A percentile compares a stretch with the other conserved stretches of the same genome.
Evolutionary conservation across 768 basidiomycete species (phyloP).

Genomic region (Clitopilus passeckerianus): DNA sequence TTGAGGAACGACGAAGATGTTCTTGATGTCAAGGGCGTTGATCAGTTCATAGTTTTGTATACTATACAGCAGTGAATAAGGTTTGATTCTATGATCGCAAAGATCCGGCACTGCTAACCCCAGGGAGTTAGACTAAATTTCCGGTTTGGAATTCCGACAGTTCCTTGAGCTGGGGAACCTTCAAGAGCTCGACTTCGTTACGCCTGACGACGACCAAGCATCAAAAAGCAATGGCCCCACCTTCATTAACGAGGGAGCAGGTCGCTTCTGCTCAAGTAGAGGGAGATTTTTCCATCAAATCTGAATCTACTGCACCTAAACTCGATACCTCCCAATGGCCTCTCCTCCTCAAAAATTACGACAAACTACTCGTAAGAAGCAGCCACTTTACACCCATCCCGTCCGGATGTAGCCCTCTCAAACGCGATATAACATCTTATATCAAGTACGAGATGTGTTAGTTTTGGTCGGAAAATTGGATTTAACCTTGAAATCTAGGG

Average conservation of each 20-base stretch:
- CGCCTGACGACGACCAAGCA: slow-evolving; percentile 15
- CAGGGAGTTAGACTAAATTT: slow-evolving; percentile 12
- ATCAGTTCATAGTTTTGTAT: slow-evolving; percentile 18
- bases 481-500: slow-evolving; percentile 39
- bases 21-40: slow-evolving; percentile 2
- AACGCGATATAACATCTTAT: slow-evolving; percentile 88
- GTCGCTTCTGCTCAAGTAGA: slow-evolving; percentile 70
- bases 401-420: slow-evolving; percentile 88
- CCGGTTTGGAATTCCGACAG: slow-evolving; percentile 7
- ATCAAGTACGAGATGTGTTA: slow-evolving; percentile 57
- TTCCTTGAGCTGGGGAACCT: neutral
- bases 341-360: slow-evolving; percentile 96
- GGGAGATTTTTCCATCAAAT: slow-evolving; percentile 79
- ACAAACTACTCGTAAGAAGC: slow-evolving; percentile 90
- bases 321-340: slow-evolving; percentile 98
- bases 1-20: slow-evolving; percentile 17
- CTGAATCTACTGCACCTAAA: slow-evolving; percentile 65
- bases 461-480: neutral
- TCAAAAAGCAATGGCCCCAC: slow-evolving; percentile 25
- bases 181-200: neutral
- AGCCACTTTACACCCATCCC: slow-evolving; percentile 99
- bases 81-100: neutral
- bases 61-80: slow-evolving; percentile 46
- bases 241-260: slow-evolving; percentile 57
- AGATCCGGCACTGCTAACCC: neutral